phyloP scores from a whole-genome alignment of 2,329 filamentous ascomycete genomes.

The Ophiostoma perfectum region DNA sequence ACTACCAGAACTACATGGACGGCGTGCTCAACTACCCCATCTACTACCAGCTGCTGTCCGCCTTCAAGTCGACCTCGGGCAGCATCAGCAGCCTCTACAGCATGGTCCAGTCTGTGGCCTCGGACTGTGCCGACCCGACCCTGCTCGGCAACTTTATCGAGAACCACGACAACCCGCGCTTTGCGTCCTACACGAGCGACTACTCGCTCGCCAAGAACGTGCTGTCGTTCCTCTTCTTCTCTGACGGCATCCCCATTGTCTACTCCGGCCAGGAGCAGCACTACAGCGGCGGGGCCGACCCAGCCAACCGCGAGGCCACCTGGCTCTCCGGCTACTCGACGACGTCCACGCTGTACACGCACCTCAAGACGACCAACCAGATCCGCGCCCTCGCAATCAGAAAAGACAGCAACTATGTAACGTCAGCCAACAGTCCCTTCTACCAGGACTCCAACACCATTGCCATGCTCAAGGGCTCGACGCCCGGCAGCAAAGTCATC shows the following conservation, averaged over 20 bases:
- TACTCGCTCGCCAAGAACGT: slow-evolving; percentile 54
- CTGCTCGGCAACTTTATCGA: slow-evolving; percentile 50
- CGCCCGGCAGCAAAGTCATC: slow-evolving; percentile 26
- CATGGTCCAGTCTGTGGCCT: slow-evolving; percentile 36
- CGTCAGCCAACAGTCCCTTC: slow-evolving; percentile 24
- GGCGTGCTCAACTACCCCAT: slow-evolving; percentile 55
- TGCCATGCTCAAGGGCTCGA: slow-evolving; percentile 29
- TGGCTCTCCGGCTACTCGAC: slow-evolving; percentile 51
- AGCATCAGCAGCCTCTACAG: slow-evolving; percentile 38
- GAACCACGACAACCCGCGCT: slow-evolving; percentile 55
- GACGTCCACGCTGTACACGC: slow-evolving; percentile 43
- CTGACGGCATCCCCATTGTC: slow-evolving; percentile 53
- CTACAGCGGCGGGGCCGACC: slow-evolving; percentile 44
- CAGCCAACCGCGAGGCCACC: slow-evolving; percentile 52
- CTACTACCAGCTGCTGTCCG: slow-evolving; percentile 39
- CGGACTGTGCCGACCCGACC: slow-evolving; percentile 40
- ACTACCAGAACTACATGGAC: slow-evolving; percentile 49
- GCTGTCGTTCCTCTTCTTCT: slow-evolving; percentile 42
- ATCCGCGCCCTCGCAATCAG: slow-evolving; percentile 30
- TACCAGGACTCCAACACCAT: slow-evolving; percentile 30
- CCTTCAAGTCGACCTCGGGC: slow-evolving; percentile 34
- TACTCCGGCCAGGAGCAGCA: slow-evolving; percentile 64
- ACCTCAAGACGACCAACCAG: slow-evolving; percentile 36
- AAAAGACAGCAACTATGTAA: slow-evolving; percentile 26
- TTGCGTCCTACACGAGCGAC: slow-evolving; percentile 48